These are phyloP conservation scores for Curvularia hawaiiensis DNA, from an alignment of 2,329 filamentous ascomycete genomes.

Conservation along the genomic window DNA sequence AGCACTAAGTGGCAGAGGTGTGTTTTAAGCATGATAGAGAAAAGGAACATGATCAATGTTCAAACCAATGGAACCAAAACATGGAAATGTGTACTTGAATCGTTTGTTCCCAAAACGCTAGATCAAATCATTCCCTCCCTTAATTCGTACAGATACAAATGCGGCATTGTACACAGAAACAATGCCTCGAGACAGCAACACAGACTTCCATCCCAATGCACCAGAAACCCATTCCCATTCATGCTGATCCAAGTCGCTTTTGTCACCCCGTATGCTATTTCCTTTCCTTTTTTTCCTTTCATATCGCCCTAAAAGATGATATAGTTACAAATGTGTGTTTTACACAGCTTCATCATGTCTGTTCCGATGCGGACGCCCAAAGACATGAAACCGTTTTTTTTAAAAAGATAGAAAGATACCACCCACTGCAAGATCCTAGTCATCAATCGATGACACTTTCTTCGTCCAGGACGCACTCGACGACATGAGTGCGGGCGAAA, in stretches of 20 bases:
- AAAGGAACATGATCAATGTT: not conserved
- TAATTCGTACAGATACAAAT: not conserved
- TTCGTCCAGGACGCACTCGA: not conserved
- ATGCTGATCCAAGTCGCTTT: not conserved
- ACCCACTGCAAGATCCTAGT: not conserved
- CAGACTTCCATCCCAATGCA: not conserved
- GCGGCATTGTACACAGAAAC: not conserved
- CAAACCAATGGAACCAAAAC: not conserved
- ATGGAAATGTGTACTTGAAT: too few relatives aligned
- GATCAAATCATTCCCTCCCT: not conserved
- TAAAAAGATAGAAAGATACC: not conserved
- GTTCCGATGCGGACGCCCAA: not conserved
- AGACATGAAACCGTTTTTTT: not conserved
- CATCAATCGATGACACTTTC: not conserved
- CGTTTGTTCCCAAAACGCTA: too few relatives aligned
- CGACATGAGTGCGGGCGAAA: not conserved
- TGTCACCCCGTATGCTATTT: not conserved
- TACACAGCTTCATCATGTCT: not conserved
- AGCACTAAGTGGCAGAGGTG: not conserved
- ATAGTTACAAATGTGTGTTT: not conserved
- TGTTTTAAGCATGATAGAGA: not conserved
- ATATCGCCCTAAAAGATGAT: not conserved
- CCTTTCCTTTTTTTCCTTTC: not conserved
- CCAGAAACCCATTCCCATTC: not conserved
- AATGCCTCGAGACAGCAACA: not conserved